Evolutionary conservation across 1,139 yeast genomes (phyloP).

Genomic region (Starmera stellimalicola): DNA sequence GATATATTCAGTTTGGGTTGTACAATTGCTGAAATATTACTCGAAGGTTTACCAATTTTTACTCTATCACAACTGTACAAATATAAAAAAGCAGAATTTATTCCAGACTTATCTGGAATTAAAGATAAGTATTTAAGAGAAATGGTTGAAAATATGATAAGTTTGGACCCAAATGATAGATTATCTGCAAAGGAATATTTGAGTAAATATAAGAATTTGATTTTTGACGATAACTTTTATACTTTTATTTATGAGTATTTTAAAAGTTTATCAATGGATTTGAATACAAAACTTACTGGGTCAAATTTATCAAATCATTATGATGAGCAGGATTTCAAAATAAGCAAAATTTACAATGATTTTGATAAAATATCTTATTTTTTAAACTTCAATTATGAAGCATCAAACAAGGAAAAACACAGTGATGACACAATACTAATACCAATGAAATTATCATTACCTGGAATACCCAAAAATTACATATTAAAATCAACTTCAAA

Average conservation of each 20-base stretch:
- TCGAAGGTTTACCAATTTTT: conserved; percentile 82
- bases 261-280: conserved; percentile 30
- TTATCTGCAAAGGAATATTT: conserved; percentile 47
- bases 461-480: conserved; percentile 35
- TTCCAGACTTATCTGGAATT: conserved; percentile 50
- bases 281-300: conserved; percentile 10
- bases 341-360: conserved; percentile 47
- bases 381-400: conserved; percentile 33
- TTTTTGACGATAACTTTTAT: conserved; percentile 70
- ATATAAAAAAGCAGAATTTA: conserved; percentile 60
- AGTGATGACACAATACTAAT: conserved; percentile 5
- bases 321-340: conserved; percentile 46
- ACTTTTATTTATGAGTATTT: conserved; percentile 63
- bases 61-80: conserved; percentile 81
- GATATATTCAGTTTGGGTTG: conserved; percentile 91
- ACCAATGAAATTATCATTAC: conserved; percentile 43
- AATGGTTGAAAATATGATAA: conserved; percentile 54
- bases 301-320: conserved; percentile 22
- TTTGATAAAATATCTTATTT: conserved; percentile 42
- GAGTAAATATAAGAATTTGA: conserved; percentile 33
- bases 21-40: conserved; percentile 79
- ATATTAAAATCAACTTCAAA: conserved; percentile 29
- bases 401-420: conserved; percentile 4
- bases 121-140: conserved; percentile 40
- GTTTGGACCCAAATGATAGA: conserved; percentile 52